A percentile compares a stretch with the other conserved stretches of the same genome.
phyloP scores from a whole-genome alignment of 2,329 filamentous ascomycete genomes.

The Phyllosticta capitalensis region DNA sequence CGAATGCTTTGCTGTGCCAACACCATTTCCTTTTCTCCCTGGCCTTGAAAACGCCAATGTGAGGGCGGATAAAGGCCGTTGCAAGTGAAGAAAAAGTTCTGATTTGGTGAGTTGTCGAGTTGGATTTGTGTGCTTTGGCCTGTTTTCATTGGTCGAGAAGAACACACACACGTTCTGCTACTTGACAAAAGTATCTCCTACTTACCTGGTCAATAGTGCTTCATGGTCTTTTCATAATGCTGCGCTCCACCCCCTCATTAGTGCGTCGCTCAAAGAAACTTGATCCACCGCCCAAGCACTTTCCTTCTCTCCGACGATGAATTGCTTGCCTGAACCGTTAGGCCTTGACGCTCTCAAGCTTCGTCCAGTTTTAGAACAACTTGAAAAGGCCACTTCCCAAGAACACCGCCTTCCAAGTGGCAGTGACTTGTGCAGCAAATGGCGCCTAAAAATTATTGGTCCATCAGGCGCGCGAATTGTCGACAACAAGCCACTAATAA shows the following conservation, averaged over 20 bases:
- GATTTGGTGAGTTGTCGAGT: background rate
- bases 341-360: background rate
- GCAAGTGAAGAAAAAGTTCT: background rate
- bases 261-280: too few species aligned
- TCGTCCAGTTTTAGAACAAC: background rate
- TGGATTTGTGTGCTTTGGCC: background rate
- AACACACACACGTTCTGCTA: background rate
- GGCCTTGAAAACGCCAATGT: too few species aligned
- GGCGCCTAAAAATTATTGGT: background rate
- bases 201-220: background rate
- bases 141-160: background rate
- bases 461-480: background rate
- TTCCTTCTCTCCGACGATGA: background rate
- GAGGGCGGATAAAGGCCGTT: background rate
- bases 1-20: too few species aligned
- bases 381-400: background rate
- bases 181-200: background rate
- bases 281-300: too few species aligned
- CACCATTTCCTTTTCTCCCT: too few species aligned
- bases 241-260: background rate
- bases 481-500: background rate
- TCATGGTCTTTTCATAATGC: background rate
- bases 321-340: background rate
- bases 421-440: background rate
- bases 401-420: background rate